phyloP scores from a whole-genome alignment of 2,329 filamentous ascomycete species.

The Arthrobotrys sinensis region DNA sequence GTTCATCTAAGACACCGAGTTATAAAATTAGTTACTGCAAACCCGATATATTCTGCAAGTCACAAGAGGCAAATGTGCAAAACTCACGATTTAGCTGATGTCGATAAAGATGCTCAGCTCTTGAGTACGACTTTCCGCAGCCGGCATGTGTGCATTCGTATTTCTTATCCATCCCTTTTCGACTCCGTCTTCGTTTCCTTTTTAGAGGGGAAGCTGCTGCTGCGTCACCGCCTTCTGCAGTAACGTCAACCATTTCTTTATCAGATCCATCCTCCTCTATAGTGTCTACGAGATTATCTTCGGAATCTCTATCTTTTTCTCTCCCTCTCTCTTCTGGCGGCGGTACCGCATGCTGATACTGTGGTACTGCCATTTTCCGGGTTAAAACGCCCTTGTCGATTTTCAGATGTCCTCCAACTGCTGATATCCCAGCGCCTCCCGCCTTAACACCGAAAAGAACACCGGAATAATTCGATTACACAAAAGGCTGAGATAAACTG shows the following conservation, averaged over 20 bases:
- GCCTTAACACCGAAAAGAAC: constrained; percentile 20
- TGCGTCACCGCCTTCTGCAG: constrained; percentile 37
- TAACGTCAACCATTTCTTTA: constrained; percentile 56
- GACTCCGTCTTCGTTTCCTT: constrained; percentile 77
- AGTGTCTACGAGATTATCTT: constrained; percentile 48
- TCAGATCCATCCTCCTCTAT: constrained; percentile 57
- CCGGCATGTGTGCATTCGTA: constrained; percentile 87
- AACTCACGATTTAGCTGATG: constrained; percentile 89
- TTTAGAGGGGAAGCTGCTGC: constrained; percentile 43
- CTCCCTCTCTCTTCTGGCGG: constrained; percentile 51
- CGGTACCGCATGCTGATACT: constrained; percentile 56
- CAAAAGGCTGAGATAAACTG: constrained; percentile 10
- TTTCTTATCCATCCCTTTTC: constrained; percentile 84
- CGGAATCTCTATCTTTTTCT: constrained; percentile 58
- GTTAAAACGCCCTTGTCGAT: constrained; percentile 16
- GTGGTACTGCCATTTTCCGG: constrained; percentile 54
- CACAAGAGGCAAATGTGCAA: constrained; percentile 52
- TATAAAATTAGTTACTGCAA: not conserved
- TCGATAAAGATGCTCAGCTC: constrained; percentile 95
- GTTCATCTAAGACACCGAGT: constrained; percentile 74
- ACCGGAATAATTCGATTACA: constrained; percentile 37
- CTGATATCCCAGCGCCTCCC: constrained; percentile 39
- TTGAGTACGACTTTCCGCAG: constrained; percentile 95
- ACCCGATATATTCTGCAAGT: not conserved
- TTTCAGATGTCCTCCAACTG: constrained; percentile 34